Evolutionary conservation across 2,329 filamentous ascomycete genomes (phyloP).

Genomic region (Penicillium sp.): DNA sequence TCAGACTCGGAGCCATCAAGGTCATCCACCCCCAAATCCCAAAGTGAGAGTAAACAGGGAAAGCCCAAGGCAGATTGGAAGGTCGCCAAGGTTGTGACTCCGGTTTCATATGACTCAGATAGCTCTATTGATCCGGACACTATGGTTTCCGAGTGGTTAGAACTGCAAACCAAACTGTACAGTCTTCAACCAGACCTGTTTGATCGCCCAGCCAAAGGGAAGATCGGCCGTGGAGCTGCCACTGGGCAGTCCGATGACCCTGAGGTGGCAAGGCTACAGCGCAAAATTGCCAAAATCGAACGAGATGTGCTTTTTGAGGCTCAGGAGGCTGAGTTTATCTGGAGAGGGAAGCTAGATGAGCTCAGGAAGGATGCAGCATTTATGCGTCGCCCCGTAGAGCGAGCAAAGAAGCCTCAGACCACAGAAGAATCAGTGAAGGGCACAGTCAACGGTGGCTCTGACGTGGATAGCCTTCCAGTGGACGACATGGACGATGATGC

Average conservation of each 20-base stretch:
- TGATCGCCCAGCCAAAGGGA: conserved; percentile 47
- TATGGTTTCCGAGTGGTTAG: conserved; percentile 74
- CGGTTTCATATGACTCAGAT: conserved; percentile 51
- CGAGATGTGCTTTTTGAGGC: conserved; percentile 76
- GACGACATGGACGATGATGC: conserved; percentile 42
- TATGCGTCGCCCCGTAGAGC: conserved; percentile 30
- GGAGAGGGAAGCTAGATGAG: conserved; percentile 62
- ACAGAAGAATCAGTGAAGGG: conserved; percentile 43
- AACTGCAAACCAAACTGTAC: conserved; percentile 71
- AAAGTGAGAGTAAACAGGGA: conserved; percentile 31
- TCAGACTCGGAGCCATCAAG: conserved; percentile 37
- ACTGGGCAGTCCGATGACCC: conserved; percentile 36
- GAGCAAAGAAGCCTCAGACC: conserved; percentile 40
- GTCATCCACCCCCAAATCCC: conserved; percentile 31
- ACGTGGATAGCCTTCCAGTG: conserved; percentile 20
- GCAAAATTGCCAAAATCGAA: conserved; percentile 76
- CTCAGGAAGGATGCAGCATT: conserved; percentile 63
- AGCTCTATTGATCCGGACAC: conserved; percentile 76
- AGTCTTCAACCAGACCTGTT: conserved; percentile 60
- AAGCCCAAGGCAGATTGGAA: conserved; percentile 34
- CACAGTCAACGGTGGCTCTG: conserved; percentile 20
- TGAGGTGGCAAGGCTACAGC: conserved; percentile 67
- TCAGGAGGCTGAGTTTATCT: conserved; percentile 65
- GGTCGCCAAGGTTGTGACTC: conserved; percentile 27
- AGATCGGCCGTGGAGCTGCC: conserved; percentile 40